phyloP scores from a whole-genome alignment of 192 early-diverging fungal genomes.

The Dimargaris verticillata region DNA sequence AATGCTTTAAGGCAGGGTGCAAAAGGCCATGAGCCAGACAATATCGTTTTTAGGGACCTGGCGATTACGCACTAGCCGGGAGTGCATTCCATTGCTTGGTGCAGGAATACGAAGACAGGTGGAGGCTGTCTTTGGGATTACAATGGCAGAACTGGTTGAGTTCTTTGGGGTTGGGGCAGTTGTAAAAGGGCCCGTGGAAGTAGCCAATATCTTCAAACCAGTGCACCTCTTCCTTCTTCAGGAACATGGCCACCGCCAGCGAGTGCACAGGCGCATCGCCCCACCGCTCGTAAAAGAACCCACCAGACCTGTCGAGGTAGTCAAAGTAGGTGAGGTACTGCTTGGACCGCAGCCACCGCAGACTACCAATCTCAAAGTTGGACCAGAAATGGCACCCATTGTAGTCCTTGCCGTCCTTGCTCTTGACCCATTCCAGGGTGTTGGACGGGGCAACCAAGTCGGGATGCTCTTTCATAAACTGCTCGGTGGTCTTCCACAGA shows the following conservation, averaged over 20 bases:
- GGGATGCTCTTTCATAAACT: constrained; percentile 34
- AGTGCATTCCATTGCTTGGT: background rate
- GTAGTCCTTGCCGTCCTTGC: constrained; percentile 36
- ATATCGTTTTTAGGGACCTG: background rate
- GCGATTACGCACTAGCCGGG: background rate
- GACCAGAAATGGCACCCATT: constrained; percentile 58
- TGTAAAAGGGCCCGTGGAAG: constrained; percentile 8
- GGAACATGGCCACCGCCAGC: constrained; percentile 37
- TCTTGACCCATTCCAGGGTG: constrained; percentile 36
- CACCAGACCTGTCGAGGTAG: constrained; percentile 56
- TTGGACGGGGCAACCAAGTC: constrained; percentile 34
- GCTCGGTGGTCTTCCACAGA: constrained; percentile 46
- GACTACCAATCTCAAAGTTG: constrained; percentile 59
- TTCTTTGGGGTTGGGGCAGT: constrained; percentile 5
- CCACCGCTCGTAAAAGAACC: constrained; percentile 78
- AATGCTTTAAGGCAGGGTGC: no score
- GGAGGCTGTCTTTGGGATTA: constrained; percentile 1
- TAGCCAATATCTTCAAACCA: constrained; percentile 29
- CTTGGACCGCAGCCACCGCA: constrained; percentile 38
- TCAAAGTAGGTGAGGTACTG: constrained; percentile 47
- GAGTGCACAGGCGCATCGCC: constrained; percentile 48
- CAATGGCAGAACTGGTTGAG: constrained; percentile 1
- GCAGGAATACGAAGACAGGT: background rate
- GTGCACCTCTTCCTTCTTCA: constrained; percentile 36
- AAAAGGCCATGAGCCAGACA: no score